Base-by-base conservation (phyloP, 345 rosid genomes). In the Physaria fendleri region DNA sequence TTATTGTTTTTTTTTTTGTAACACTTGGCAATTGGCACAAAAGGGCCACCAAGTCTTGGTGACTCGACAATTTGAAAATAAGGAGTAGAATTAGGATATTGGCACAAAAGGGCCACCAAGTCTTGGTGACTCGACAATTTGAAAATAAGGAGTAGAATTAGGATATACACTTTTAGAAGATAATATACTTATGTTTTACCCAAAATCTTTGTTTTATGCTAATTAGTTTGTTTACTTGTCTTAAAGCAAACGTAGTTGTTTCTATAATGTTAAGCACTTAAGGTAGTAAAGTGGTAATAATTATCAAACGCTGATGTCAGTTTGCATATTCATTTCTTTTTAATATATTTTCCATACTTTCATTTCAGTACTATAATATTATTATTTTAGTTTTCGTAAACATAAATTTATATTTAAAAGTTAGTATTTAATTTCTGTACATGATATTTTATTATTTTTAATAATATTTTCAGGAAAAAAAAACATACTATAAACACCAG, bases 11-110 rank as follows among this genome's bases (percentile, higher is more conserved):
- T n/a, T n/a, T n/a, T 43, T 56, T 45, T 54, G 73, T 44, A 14
- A 45, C 53, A 61, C 63, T 37, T 62, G 64, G 48, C 53, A 61
- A 57, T 37, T 62, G 64, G 48, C 74, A 62, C 63, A 54, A 38
- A 60, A 30, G n/a, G 56, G 21, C 56, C 55, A 45, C 56, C 55
- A 45, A 12, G 53, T 47, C 46, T 39, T 51, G 60, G 41, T 67
- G 56, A 58, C 59, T 33, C 34, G 45, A 48, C 35, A 66, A 21
- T 48, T 56, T 37, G 25, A 25, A 56, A 49, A 14, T 13, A 17
- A 28, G 15, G 9, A 1, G 10, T 37, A 27, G n/a, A 46, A 35
- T 65, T 46, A 65, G 8, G 21, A n/a, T 42, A n/a, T n/a, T n/a
- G n/a, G 48, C 74, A 62, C 63, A 54, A 38, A 60, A 30, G n/a